Percentiles rank a stretch among this genome's conserved stretches.
These are phyloP conservation scores for Capsicum baccatum DNA, from an alignment of 257 asterid genomes.

Conservation along the genomic window DNA sequence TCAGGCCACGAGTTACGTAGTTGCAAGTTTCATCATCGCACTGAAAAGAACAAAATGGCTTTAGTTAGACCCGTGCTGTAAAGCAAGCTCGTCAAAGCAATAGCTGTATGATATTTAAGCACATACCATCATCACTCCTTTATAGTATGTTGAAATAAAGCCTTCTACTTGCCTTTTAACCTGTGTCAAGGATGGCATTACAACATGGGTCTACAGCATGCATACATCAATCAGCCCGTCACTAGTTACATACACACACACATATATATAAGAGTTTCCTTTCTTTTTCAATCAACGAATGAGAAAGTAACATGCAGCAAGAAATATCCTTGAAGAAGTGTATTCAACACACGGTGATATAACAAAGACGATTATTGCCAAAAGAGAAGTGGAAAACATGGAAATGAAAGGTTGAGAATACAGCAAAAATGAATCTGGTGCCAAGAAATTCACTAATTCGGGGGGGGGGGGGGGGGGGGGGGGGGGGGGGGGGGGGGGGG, in stretches of 20 bases:
- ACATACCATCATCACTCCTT: slow-evolving; percentile 84
- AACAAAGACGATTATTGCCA: neutral
- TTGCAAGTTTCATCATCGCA: slow-evolving; percentile 98
- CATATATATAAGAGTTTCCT: neutral
- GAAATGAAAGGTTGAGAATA: slow-evolving; percentile 11
- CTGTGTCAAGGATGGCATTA: slow-evolving; percentile 47
- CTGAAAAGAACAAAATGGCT: slow-evolving; percentile 43
- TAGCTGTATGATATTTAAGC: slow-evolving; percentile 25
- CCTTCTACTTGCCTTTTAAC: slow-evolving; percentile 87
- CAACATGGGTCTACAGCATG: neutral
- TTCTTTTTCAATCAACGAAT: neutral
- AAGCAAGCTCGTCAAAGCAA: slow-evolving; percentile 36
- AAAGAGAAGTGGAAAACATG: neutral
- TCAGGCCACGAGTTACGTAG: slow-evolving; percentile 75
- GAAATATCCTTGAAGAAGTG: neutral
- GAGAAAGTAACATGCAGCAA: neutral
- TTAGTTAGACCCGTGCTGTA: neutral
- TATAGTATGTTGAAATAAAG: slow-evolving; percentile 73
- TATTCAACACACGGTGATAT: neutral
- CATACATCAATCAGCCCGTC: neutral
- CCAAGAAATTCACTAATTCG: neutral
- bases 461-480: neutral
- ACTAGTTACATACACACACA: neutral
- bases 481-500: neutral
- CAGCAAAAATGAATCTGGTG: neutral